A percentile compares a stretch with the other conserved stretches of the same genome.
phyloP scores from a whole-genome alignment of 768 basidiomycete species.

The Suillus clintonianus region DNA sequence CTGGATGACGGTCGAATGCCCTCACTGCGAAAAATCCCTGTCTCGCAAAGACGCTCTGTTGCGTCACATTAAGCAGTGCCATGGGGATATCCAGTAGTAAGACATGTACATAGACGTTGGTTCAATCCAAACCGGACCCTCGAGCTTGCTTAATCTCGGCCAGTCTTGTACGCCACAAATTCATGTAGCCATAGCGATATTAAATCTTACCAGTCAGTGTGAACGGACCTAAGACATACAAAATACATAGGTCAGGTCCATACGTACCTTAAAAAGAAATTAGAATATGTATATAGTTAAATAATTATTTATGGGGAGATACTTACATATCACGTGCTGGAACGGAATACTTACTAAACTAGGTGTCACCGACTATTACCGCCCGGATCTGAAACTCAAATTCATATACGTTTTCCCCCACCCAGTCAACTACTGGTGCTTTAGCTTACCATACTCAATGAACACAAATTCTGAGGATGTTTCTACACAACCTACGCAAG shows the following conservation, averaged over 20 bases:
- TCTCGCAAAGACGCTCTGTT: slow-evolving; percentile 28
- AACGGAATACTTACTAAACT: too few species aligned
- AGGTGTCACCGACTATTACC: too few species aligned
- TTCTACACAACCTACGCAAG: not conserved
- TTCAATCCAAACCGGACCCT: not conserved
- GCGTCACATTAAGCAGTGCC: slow-evolving; percentile 22
- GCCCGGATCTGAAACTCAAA: not conserved
- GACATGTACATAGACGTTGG: not conserved
- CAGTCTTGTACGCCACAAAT: not conserved
- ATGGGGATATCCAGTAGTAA: slow-evolving; percentile 5
- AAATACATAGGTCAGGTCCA: too few species aligned
- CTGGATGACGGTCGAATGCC: slow-evolving; percentile 8
- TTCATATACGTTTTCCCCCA: not conserved
- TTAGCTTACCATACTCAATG: not conserved
- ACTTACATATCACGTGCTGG: too few species aligned
- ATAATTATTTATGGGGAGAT: too few species aligned
- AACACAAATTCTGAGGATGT: not conserved
- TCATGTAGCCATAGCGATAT: slow-evolving; percentile 1
- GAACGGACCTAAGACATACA: not conserved
- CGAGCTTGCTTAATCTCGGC: not conserved
- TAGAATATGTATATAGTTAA: too few species aligned
- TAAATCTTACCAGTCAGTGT: not conserved
- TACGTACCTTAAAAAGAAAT: not conserved
- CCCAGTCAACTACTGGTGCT: not conserved
- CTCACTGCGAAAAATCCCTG: slow-evolving; percentile 17